Percentiles rank a stretch among this genome's conserved stretches.
phyloP scores from a whole-genome alignment of 2,329 filamentous ascomycete genomes.

The Stemphylium lycopersici region DNA sequence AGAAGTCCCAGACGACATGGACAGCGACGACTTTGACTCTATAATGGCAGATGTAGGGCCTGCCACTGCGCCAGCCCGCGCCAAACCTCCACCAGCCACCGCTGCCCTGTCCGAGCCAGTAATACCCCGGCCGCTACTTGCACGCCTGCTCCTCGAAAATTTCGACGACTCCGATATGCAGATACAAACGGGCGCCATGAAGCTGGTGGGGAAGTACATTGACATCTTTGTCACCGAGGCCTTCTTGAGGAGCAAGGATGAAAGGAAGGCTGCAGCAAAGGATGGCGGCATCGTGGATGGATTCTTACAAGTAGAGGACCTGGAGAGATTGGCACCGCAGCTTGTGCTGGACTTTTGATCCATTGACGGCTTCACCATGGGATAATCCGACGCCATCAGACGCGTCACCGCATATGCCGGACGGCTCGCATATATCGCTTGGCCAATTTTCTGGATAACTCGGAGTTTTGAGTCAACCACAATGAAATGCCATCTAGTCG shows the following conservation, averaged over 20 bases:
- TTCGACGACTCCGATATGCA: conserved; percentile 62
- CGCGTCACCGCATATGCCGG: background rate
- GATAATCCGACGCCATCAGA: background rate
- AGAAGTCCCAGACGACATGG: conserved; percentile 19
- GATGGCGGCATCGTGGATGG: conserved; percentile 53
- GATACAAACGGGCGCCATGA: conserved; percentile 58
- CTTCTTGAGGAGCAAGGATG: conserved; percentile 76
- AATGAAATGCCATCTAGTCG: background rate
- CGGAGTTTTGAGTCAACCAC: background rate
- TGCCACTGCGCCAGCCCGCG: conserved; percentile 14
- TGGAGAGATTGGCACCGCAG: conserved; percentile 87
- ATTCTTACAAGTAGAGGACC: conserved; percentile 84
- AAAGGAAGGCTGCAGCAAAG: conserved; percentile 61
- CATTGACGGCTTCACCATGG: background rate
- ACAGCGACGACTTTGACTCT: conserved; percentile 39
- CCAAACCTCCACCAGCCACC: conserved; percentile 16
- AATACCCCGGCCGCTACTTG: conserved; percentile 77
- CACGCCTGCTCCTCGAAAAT: conserved; percentile 77
- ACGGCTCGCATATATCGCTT: background rate
- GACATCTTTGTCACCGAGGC: conserved; percentile 91
- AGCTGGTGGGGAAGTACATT: conserved; percentile 80
- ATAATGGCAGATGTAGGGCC: conserved; percentile 35
- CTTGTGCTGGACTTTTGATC: conserved; percentile 80
- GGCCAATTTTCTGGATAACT: background rate
- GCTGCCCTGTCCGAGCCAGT: conserved; percentile 36